phyloP scores from a whole-genome alignment of 176 grass and related monocot species.

The Oryza australiensis region DNA sequence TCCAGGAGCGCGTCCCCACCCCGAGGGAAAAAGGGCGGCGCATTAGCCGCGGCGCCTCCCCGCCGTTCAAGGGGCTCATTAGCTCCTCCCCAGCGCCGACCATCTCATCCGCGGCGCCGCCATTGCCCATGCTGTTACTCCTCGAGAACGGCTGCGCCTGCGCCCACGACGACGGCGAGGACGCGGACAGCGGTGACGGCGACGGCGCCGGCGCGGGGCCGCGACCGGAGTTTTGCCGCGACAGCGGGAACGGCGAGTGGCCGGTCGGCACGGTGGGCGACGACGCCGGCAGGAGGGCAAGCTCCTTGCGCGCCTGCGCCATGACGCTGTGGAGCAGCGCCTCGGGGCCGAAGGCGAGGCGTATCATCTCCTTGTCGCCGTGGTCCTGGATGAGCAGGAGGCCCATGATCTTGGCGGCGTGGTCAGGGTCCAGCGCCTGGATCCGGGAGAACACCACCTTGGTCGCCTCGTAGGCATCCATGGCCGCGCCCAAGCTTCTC shows the following conservation, averaged over 20 bases:
- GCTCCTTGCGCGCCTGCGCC: constrained; percentile 72
- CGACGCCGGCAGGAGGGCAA: constrained; percentile 50
- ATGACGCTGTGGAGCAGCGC: constrained; percentile 75
- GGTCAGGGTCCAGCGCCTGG: constrained; percentile 81
- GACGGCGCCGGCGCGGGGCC: constrained; percentile 23
- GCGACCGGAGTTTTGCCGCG: constrained; percentile 62
- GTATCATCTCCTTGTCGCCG: constrained; percentile 97
- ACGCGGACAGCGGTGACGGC: constrained; percentile 48
- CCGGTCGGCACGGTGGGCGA: constrained; percentile 34
- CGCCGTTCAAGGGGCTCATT: constrained; percentile 43
- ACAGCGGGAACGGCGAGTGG: constrained; percentile 46
- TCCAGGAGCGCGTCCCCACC: constrained; percentile 35
- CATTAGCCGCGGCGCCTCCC: background rate
- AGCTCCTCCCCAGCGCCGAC: constrained; percentile 49
- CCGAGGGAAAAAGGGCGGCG: constrained; percentile 50
- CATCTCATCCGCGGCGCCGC: constrained; percentile 40
- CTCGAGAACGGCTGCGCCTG: constrained; percentile 61
- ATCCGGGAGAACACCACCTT: constrained; percentile 92
- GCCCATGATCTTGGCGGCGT: constrained; percentile 96
- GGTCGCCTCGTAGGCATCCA: constrained; percentile 93
- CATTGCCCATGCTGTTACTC: constrained; percentile 50
- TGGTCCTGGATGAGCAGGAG: constrained; percentile 87
- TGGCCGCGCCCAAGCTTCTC: constrained; percentile 20
- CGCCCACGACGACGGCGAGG: constrained; percentile 68
- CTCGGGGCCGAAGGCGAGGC: constrained; percentile 88